A percentile compares a stretch with the other conserved stretches of the same genome.
These are phyloP conservation scores for Globisporangium echinulatum DNA, from an alignment of 352 stramenopile species.

Conservation along the genomic window DNA sequence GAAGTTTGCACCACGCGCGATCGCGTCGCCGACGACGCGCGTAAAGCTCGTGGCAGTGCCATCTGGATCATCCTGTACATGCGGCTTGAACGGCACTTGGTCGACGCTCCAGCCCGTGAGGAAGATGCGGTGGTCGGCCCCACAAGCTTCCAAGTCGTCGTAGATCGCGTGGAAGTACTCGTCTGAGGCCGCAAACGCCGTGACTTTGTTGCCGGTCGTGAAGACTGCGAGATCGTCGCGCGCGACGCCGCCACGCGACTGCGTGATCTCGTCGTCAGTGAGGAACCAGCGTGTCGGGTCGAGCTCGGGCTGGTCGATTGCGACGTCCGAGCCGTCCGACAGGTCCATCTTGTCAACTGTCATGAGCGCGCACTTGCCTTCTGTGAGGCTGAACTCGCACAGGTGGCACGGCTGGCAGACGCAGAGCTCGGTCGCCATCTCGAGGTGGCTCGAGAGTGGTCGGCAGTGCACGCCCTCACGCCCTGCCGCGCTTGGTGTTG, in stretches of 20 bases:
- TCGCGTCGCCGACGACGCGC: slow-evolving; percentile 23
- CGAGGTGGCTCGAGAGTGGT: slow-evolving; percentile 12
- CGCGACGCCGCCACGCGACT: slow-evolving; percentile 31
- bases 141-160: slow-evolving; percentile 29
- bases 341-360: slow-evolving; percentile 8
- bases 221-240: slow-evolving; percentile 39
- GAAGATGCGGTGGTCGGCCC: slow-evolving; percentile 32
- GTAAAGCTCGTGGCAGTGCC: slow-evolving; percentile 28
- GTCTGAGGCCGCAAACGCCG: slow-evolving; percentile 26
- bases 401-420: slow-evolving; percentile 34
- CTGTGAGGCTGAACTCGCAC: slow-evolving; percentile 22
- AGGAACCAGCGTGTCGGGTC: slow-evolving; percentile 57
- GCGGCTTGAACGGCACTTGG: slow-evolving; percentile 49
- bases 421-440: slow-evolving; percentile 20
- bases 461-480: slow-evolving; percentile 15
- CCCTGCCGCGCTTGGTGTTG: neutral
- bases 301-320: slow-evolving; percentile 31
- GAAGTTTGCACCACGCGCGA: slow-evolving; percentile 33
- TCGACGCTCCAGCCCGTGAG: slow-evolving; percentile 58
- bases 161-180: slow-evolving; percentile 48
- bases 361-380: slow-evolving; percentile 20
- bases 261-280: slow-evolving; percentile 43
- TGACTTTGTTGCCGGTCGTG: slow-evolving; percentile 44
- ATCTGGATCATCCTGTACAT: slow-evolving; percentile 2
- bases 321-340: slow-evolving; percentile 20